Evolutionary conservation across 2,329 filamentous ascomycete genomes (phyloP).

Genomic region (Verticillium nonalfalfae): DNA sequence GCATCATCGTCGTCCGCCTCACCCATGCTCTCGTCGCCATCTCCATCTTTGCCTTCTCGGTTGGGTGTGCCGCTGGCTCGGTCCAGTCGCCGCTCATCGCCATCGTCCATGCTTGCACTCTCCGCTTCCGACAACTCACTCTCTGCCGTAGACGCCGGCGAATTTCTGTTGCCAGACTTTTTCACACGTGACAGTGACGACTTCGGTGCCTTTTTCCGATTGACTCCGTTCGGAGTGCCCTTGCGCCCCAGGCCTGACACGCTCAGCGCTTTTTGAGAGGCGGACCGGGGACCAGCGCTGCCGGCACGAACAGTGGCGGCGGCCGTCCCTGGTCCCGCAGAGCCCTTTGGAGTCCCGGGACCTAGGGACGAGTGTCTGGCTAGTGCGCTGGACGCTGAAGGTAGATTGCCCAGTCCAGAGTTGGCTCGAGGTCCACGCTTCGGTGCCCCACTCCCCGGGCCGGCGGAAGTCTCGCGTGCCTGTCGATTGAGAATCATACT

Average conservation of each 20-base stretch:
- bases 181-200: constrained; percentile 59
- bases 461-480: constrained; percentile 51
- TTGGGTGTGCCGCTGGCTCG: constrained; percentile 13
- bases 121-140: constrained; percentile 61
- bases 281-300: constrained; percentile 52
- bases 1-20: constrained; percentile 63
- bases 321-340: constrained; percentile 21
- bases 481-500: constrained; percentile 53
- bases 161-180: constrained; percentile 50
- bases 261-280: constrained; percentile 35
- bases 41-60: constrained; percentile 28
- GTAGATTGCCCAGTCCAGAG: constrained; percentile 38
- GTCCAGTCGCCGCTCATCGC: constrained; percentile 25
- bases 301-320: constrained; percentile 38
- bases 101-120: constrained; percentile 46
- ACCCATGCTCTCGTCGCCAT: constrained; percentile 48
- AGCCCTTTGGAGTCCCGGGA: constrained; percentile 53
- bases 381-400: constrained; percentile 49
- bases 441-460: constrained; percentile 38
- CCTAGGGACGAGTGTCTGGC: constrained; percentile 58
- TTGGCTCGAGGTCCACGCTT: constrained; percentile 48
- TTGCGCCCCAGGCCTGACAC: constrained; percentile 36
- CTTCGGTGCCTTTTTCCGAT: constrained; percentile 50
- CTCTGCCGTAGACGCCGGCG: constrained; percentile 56
- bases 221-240: constrained; percentile 34